Evolutionary conservation across 148 eudicot species (phyloP).

Genomic region (Rhododendron henanense): DNA sequence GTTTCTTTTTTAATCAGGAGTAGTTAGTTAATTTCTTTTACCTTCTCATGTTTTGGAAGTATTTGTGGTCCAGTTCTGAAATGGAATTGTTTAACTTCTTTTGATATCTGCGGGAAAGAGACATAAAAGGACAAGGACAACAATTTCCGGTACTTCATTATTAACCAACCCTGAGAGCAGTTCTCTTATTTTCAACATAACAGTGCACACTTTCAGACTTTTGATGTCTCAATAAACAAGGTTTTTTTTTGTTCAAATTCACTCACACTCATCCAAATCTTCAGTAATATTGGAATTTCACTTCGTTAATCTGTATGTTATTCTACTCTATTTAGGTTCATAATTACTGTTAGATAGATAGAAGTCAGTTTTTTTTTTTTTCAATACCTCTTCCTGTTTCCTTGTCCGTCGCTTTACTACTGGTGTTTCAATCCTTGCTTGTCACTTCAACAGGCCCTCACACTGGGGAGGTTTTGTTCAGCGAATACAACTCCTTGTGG

Average conservation of each 20-base stretch:
- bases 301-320: neutral
- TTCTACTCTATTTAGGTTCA: neutral
- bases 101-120: neutral
- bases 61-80: neutral
- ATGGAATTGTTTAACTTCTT: neutral
- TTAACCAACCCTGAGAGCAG: neutral
- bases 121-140: neutral
- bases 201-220: neutral
- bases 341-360: neutral
- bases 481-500: conserved; percentile 53
- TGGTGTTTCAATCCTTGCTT: neutral
- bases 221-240: neutral
- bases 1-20: neutral
- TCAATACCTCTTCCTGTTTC: neutral
- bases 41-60: neutral
- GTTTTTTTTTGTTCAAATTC: neutral
- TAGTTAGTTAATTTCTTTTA: neutral
- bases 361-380: neutral
- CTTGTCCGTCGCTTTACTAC: neutral
- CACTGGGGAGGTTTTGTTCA: conserved; percentile 65
- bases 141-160: neutral
- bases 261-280: neutral
- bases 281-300: neutral
- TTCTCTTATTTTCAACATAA: neutral
- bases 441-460: conserved; percentile 42